Evolutionary conservation across 2,329 filamentous ascomycete species (phyloP).

Genomic region (Epicoccum nigrum): DNA sequence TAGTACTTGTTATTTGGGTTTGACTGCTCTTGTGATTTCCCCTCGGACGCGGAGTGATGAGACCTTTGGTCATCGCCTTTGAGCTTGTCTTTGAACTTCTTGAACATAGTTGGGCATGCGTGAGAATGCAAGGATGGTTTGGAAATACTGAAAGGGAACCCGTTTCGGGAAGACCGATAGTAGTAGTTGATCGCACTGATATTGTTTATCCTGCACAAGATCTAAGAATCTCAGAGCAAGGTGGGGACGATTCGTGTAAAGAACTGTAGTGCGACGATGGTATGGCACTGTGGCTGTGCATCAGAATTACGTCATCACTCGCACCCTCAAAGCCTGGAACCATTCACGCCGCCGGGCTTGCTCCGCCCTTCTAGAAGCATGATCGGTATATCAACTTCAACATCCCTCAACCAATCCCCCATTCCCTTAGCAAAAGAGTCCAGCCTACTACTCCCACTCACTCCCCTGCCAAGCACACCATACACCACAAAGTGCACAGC

Average conservation of each 20-base stretch:
- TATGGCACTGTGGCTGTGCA: no score
- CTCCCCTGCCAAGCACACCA: conserved; percentile 46
- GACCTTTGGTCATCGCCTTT: conserved; percentile 32
- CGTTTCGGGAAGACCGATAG: no score
- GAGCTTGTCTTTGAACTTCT: conserved; percentile 45
- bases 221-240: no score
- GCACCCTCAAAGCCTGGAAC: background rate
- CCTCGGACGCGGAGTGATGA: conserved; percentile 9
- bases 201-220: no score
- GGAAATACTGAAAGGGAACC: no score
- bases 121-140: background rate
- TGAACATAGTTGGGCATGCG: conserved; percentile 36
- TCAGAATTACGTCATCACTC: no score
- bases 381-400: conserved; percentile 51
- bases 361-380: conserved; percentile 32
- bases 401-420: conserved; percentile 57
- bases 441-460: conserved; percentile 56
- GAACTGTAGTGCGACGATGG: no score
- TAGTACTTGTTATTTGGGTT: conserved; percentile 37
- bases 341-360: background rate
- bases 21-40: conserved; percentile 28
- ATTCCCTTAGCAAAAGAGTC: conserved; percentile 62
- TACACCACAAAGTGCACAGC: conserved; percentile 49
- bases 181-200: no score
- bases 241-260: no score